Evolutionary conservation across 2,329 filamentous ascomycete species (phyloP).

Genomic region (Colletotrichum zoysiae): DNA sequence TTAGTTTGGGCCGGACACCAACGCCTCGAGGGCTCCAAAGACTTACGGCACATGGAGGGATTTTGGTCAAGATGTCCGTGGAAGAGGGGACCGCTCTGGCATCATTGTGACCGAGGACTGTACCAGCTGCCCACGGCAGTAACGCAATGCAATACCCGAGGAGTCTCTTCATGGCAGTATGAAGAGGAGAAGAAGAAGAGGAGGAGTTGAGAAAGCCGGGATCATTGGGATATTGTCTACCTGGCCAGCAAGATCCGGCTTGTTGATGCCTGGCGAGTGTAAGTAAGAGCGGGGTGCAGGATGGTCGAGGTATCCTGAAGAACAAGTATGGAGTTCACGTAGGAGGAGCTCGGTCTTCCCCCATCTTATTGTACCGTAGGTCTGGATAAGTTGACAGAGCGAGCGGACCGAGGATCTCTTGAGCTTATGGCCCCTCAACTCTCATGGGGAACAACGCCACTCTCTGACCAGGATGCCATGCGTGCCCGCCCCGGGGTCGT

Average conservation of each 20-base stretch:
- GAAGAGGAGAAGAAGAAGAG: background rate
- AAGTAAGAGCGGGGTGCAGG: conserved; percentile 19
- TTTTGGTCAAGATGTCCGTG: conserved; percentile 3
- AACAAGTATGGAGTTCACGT: background rate
- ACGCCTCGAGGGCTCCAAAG: background rate
- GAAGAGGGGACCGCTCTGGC: background rate
- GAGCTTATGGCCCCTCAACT: background rate
- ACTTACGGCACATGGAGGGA: conserved; percentile 25
- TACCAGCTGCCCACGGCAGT: conserved; percentile 24
- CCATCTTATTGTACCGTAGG: conserved; percentile 4
- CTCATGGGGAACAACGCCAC: background rate
- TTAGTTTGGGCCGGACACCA: background rate
- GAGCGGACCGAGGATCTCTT: conserved; percentile 10
- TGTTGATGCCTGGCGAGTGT: background rate
- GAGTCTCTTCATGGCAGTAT: conserved; percentile 22
- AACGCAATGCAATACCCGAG: conserved; percentile 6
- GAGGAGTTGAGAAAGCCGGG: background rate
- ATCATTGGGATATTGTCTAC: background rate
- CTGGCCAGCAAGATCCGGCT: conserved; percentile 11
- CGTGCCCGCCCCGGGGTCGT: conserved; percentile 4
- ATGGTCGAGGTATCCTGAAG: background rate
- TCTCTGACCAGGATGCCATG: conserved; percentile 9
- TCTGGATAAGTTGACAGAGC: background rate
- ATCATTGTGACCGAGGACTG: conserved; percentile 1
- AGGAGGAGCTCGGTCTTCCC: conserved; percentile 14